phyloP scores from a whole-genome alignment of 148 eudicot species.

The Amaranthus hypochondriacus region DNA sequence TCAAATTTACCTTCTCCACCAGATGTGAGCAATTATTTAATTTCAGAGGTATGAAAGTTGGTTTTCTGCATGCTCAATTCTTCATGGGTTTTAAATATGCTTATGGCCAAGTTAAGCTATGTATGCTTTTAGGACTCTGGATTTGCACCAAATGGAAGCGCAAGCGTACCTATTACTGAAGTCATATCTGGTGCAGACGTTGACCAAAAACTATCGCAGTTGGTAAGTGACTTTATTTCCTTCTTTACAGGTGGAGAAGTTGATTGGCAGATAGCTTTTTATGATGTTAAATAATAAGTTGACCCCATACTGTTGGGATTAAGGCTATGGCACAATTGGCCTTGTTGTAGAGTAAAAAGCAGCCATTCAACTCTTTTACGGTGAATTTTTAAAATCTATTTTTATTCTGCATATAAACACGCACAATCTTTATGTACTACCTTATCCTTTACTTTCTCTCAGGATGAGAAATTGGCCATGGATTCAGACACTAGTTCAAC shows the following conservation, averaged over 20 bases:
- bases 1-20: conserved; percentile 65
- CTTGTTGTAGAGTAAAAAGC: not conserved
- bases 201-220: conserved; percentile 44
- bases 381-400: not conserved
- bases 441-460: not conserved
- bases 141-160: conserved; percentile 53
- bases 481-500: conserved; percentile 35
- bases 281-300: too few relatives aligned
- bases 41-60: conserved; percentile 61
- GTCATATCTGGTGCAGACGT: conserved; percentile 80
- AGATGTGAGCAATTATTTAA: conserved; percentile 86
- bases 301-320: too few relatives aligned
- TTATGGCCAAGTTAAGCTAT: conserved; percentile 7
- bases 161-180: conserved; percentile 47
- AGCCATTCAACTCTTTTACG: not conserved
- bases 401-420: not conserved
- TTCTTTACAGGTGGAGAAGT: not conserved
- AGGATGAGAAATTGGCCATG: conserved; percentile 47
- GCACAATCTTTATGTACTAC: not conserved
- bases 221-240: conserved; percentile 15
- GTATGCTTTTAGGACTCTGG: conserved; percentile 56
- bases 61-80: not conserved
- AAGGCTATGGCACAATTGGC: too few relatives aligned
- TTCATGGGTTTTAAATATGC: conserved; percentile 2
- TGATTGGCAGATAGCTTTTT: not conserved